Evolutionary conservation across 106 monocot species (phyloP), one percentile per base, ranked within the genome.

Genomic region (Posidonia australis): DNA sequence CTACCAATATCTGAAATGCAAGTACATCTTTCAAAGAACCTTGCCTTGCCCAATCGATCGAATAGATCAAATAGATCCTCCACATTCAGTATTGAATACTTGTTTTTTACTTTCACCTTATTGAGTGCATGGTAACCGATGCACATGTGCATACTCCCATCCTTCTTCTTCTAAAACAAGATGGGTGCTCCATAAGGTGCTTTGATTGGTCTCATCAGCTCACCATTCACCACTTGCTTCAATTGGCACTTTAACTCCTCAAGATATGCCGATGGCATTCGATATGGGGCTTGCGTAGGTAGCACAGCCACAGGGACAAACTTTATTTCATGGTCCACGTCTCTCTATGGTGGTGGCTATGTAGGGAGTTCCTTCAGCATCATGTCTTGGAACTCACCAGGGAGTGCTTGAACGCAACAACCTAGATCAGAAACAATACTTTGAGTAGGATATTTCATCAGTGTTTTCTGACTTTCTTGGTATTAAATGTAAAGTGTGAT

Each of bases 51-150:
- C 10, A 63, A 5, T 13, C 22, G 18, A 23, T 63, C 63, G 21
- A n/a, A n/a, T n/a, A n/a, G n/a, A n/a, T n/a, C n/a, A n/a, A 63
- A 63, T 5, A 63, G 23, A n/a, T 46, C 63, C 13, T 41, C 63
- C 9, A 63, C n/a, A 12, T 44, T 21, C 1, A 43, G 63, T 5
- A 46, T 41, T 1, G 42, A n/a, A 46, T 44, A 63, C 22, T 9
- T 19, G 23, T 63, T 63, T 9, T 63, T 43, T 22, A 63, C 19
- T n/a, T 41, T 63, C 1, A 63, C 42, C 24, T 63, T 63, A n/a
- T n/a, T n/a, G n/a, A n/a, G n/a, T n/a, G n/a, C n/a, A n/a, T n/a
- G n/a, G n/a, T n/a, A n/a, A n/a, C 44, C 63, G n/a, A n/a, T n/a
- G n/a, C n/a, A n/a, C n/a, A n/a, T n/a, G n/a, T n/a, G n/a, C n/a